Evolutionary conservation across 1,284 basidiomycete species (phyloP).

Genomic region (Cutaneotrichosporon cavernicola): DNA sequence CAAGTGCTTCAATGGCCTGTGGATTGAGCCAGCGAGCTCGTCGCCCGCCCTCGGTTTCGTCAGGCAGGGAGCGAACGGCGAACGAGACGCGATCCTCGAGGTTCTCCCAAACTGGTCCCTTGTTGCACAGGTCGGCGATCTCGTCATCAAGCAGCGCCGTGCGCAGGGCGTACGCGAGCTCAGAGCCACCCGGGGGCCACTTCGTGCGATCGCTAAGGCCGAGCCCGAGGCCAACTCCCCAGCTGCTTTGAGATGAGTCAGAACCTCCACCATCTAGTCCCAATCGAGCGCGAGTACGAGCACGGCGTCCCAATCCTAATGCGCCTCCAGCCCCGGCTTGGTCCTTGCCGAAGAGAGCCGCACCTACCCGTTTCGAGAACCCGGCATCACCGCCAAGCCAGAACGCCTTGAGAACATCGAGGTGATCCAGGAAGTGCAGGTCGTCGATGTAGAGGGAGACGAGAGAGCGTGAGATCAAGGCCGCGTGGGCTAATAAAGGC

Average conservation of each 20-base stretch:
- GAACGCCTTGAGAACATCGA: slow-evolving; percentile 45
- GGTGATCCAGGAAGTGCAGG: slow-evolving; percentile 42
- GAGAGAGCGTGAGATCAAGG: slow-evolving; percentile 42
- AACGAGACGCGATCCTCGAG: slow-evolving; percentile 77
- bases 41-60: slow-evolving; percentile 57
- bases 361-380: slow-evolving; percentile 40
- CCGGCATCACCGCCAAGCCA: slow-evolving; percentile 45
- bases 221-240: slow-evolving; percentile 66
- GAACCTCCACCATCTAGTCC: slow-evolving; percentile 28
- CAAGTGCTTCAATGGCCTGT: slow-evolving; percentile 64
- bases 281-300: slow-evolving; percentile 35
- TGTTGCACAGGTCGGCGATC: slow-evolving; percentile 8
- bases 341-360: slow-evolving; percentile 45
- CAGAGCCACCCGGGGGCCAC: slow-evolving; percentile 82
- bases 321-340: slow-evolving; percentile 36
- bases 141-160: slow-evolving; percentile 43
- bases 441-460: slow-evolving; percentile 47
- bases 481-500: slow-evolving; percentile 38
- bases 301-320: slow-evolving; percentile 18
- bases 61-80: slow-evolving; percentile 66
- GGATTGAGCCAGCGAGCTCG: slow-evolving; percentile 75
- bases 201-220: slow-evolving; percentile 65
- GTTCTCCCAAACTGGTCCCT: slow-evolving; percentile 57
- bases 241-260: slow-evolving; percentile 25
- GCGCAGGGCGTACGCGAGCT: slow-evolving; percentile 74